Evolutionary conservation across 2,329 filamentous ascomycete species (phyloP).

Genomic region (Penicillium hordei): DNA sequence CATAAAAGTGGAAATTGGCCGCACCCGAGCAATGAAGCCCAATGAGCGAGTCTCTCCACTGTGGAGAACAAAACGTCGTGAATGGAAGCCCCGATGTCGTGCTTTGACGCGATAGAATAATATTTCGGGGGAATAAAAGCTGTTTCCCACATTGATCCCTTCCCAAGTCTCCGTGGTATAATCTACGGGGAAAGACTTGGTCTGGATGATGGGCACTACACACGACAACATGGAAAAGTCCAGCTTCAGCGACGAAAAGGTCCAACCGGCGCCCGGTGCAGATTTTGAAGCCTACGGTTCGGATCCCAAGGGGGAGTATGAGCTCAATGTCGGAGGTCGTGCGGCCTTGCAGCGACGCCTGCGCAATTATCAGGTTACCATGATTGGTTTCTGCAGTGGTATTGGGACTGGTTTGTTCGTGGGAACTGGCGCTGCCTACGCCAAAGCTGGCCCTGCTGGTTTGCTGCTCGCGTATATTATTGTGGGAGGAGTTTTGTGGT

Average conservation of each 20-base stretch:
- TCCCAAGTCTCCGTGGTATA: neutral
- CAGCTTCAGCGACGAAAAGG: slow-evolving; percentile 11
- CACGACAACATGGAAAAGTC: slow-evolving; percentile 18
- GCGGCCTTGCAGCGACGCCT: slow-evolving; percentile 36
- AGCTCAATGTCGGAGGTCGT: slow-evolving; percentile 37
- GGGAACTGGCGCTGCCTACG: slow-evolving; percentile 70
- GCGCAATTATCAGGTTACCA: slow-evolving; percentile 35
- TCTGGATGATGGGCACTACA: neutral
- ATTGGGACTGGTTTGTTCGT: slow-evolving; percentile 78
- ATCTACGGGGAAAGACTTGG: neutral
- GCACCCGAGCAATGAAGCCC: slow-evolving; percentile 2
- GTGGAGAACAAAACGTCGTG: slow-evolving; percentile 14
- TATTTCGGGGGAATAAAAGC: slow-evolving; percentile 11
- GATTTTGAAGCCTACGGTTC: slow-evolving; percentile 15
- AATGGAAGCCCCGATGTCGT: slow-evolving; percentile 18
- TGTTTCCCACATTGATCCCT: slow-evolving; percentile 3
- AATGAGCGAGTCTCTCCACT: slow-evolving; percentile 15
- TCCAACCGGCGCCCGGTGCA: slow-evolving; percentile 13
- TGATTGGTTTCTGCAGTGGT: slow-evolving; percentile 36
- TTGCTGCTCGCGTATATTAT: slow-evolving; percentile 61
- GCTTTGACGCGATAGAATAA: slow-evolving; percentile 10
- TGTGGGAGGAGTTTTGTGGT: slow-evolving; percentile 79
- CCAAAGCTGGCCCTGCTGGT: slow-evolving; percentile 71
- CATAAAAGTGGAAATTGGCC: slow-evolving; percentile 12
- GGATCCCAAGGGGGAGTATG: slow-evolving; percentile 27